Evolutionary conservation across 768 basidiomycete species (phyloP).

Genomic region (Chalciporus pseudorubinellus): DNA sequence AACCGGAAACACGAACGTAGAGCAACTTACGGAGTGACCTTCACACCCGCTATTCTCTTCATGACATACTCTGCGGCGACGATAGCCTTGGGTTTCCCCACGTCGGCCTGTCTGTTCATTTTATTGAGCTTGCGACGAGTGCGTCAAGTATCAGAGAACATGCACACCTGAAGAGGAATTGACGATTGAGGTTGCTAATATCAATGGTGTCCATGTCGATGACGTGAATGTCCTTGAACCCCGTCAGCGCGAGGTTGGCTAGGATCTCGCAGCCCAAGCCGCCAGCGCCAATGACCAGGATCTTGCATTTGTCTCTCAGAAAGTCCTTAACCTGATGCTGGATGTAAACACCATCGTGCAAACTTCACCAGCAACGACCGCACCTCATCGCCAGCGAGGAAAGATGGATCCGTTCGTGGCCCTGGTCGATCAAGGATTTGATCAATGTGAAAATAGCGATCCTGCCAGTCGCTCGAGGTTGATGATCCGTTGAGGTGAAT

Average conservation of each 20-base stretch:
- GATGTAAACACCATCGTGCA: neutral
- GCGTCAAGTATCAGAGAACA: neutral
- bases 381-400: conserved; percentile 79
- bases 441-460: conserved; percentile 80
- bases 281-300: conserved; percentile 96
- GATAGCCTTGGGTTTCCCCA: conserved; percentile 90
- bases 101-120: conserved; percentile 70
- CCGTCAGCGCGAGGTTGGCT: conserved; percentile 91
- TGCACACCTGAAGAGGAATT: conserved; percentile 90
- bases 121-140: neutral
- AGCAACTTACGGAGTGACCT: conserved; percentile 84
- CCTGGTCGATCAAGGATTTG: conserved; percentile 82
- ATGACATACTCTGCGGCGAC: conserved; percentile 96
- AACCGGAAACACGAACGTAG: neutral
- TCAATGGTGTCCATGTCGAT: conserved; percentile 99
- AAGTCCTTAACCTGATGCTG: conserved; percentile 77
- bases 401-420: conserved; percentile 85
- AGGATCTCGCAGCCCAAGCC: conserved; percentile 97
- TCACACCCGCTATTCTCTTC: conserved; percentile 94
- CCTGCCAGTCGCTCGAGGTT: conserved; percentile 46
- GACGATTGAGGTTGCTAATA: conserved; percentile 96
- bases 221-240: conserved; percentile 98
- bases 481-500: conserved; percentile 36
- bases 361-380: conserved; percentile 16
- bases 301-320: conserved; percentile 79